Evolutionary conservation across 495 filamentous ascomycete genomes (phyloP), one percentile per base, ranked within the genome.

Genomic region (Talaromyces wortmannii): DNA sequence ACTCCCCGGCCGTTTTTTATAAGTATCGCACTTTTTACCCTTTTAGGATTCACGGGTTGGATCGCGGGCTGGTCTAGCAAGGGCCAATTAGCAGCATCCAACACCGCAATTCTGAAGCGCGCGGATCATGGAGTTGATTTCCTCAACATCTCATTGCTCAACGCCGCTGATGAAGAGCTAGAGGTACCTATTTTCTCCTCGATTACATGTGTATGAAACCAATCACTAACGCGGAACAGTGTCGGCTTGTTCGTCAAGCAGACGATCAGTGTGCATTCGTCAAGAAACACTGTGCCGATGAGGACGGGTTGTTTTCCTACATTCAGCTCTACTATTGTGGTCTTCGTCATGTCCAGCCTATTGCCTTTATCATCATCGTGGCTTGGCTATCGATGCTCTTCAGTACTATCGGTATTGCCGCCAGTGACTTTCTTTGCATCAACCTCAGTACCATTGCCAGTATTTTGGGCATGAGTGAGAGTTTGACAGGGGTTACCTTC

Each of bases 401-500:
- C 64, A 92, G 86, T 59, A 97, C 95, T 2, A 96, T 99, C 52
- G 95, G 95, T n/a, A 96, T 97, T 59, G 95, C 95, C 6, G 94
- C 95, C 18, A 95, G 89, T 63, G 95, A 99, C 67, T 99, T 97
- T 74, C 90, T 99, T 68, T 97, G 92, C 70, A 84, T 97, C 66
- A 95, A 99, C 65, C 79, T 99, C 32, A 92, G 89, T 68, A 96
- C 95, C 15, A 88, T 97, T 56, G 83, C 95, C 16, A 86, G 75
- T 57, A 82, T 95, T 44, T 76, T 97, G 6, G 92, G 92, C 12
- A 82, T 99, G 79, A 96, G 91, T 64, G 92, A 99, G 72, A 96
- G 89, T 64, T 82, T 97, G 74, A 90, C 95, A 0, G 95, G 95
- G 23, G 95, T 98, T 15, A 99, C 95, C 1, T 95, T 99, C 61